These are phyloP conservation scores for Gautieria morchelliformis DNA, from an alignment of 768 basidiomycete genomes.

Conservation along the genomic window DNA sequence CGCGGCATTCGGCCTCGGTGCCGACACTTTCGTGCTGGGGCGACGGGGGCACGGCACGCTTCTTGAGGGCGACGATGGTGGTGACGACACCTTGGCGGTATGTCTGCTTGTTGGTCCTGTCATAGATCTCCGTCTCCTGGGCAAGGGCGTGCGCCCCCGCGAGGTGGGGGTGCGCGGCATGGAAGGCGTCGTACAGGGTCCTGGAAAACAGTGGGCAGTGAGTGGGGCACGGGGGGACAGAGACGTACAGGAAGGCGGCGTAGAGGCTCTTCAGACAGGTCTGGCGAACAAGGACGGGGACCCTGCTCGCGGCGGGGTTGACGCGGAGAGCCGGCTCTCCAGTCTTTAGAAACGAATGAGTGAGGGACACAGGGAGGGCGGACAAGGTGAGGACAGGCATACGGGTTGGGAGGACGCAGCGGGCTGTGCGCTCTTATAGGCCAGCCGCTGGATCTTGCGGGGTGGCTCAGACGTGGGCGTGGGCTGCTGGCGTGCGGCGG, in stretches of 20 bases:
- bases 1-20: slow-evolving; percentile 53
- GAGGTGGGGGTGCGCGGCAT: slow-evolving; percentile 20
- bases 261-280: slow-evolving; percentile 27
- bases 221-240: neutral
- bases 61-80: slow-evolving; percentile 42
- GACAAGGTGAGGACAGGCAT: neutral
- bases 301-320: slow-evolving; percentile 58
- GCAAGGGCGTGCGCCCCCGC: slow-evolving; percentile 71
- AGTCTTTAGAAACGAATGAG: slow-evolving; percentile 25
- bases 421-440: slow-evolving; percentile 32
- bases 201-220: neutral
- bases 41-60: slow-evolving; percentile 44
- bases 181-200: slow-evolving; percentile 4
- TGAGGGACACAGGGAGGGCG: neutral
- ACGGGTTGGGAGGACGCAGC: slow-evolving; percentile 28
- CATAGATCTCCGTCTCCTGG: slow-evolving; percentile 77
- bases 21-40: slow-evolving; percentile 66
- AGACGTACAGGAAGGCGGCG: slow-evolving; percentile 18
- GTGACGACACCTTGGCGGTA: slow-evolving; percentile 62
- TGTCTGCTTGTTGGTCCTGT: slow-evolving; percentile 61
- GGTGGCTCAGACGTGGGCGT: slow-evolving; percentile 39
- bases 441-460: slow-evolving; percentile 50
- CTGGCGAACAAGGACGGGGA: slow-evolving; percentile 69
- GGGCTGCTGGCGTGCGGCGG: neutral
- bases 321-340: slow-evolving; percentile 59